Conservation (phyloP, 2,329 filamentous ascomycete species). For the Penicillium verrucosum region DNA sequence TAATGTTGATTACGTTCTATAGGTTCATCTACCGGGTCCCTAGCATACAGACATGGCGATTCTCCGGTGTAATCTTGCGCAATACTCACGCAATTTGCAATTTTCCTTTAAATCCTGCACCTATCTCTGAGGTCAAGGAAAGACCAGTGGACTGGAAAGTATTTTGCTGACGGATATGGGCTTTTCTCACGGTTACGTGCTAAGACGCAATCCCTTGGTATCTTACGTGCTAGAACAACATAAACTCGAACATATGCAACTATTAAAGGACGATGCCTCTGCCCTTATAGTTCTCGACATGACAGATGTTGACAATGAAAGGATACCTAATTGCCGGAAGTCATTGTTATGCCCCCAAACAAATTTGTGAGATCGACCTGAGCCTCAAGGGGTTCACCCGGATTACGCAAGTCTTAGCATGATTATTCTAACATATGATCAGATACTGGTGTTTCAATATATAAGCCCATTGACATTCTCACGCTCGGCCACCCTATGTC, state of each 20-base stretch:
- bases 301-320: not conserved
- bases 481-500: not conserved
- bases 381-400: not conserved
- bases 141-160: not conserved
- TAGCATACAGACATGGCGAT: not conserved
- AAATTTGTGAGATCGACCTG: not conserved
- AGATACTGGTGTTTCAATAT: not conserved
- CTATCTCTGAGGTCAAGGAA: not conserved
- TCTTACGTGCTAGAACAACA: conserved; percentile 1
- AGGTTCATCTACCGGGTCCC: not conserved
- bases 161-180: not conserved
- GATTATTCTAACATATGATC: too few species aligned
- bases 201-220: not conserved
- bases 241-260: conserved; percentile 1
- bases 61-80: not conserved
- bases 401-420: not conserved
- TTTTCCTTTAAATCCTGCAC: not conserved
- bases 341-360: not conserved
- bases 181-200: not conserved
- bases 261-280: not conserved
- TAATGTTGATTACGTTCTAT: not conserved
- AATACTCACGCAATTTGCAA: not conserved
- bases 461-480: too few species aligned
- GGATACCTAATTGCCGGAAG: too few species aligned
- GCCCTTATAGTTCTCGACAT: not conserved